These are phyloP conservation scores for Teunomyces funiuensis DNA, from an alignment of 805 yeast species.

Conservation along the genomic window DNA sequence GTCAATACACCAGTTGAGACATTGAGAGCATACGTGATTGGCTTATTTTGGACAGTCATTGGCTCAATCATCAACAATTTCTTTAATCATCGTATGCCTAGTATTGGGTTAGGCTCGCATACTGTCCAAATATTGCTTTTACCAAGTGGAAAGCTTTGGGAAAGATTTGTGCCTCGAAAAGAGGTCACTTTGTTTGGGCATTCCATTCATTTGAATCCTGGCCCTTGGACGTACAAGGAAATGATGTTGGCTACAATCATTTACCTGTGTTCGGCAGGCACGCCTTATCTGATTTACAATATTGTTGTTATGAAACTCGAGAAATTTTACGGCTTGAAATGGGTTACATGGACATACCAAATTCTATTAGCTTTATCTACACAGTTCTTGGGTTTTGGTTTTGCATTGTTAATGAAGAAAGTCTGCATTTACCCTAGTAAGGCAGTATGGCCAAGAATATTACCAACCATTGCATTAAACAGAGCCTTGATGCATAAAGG, in stretches of 20 bases:
- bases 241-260: constrained; percentile 47
- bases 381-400: constrained; percentile 64
- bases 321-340: constrained; percentile 40
- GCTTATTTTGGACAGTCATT: constrained; percentile 50
- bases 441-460: constrained; percentile 45
- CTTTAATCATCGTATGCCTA: constrained; percentile 55
- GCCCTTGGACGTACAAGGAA: constrained; percentile 45
- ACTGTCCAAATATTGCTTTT: constrained; percentile 40
- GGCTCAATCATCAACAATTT: constrained; percentile 58
- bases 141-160: constrained; percentile 44
- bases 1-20: constrained; percentile 50
- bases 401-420: constrained; percentile 63
- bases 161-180: constrained; percentile 25
- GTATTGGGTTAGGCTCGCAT: constrained; percentile 34
- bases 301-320: constrained; percentile 45
- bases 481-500: constrained; percentile 39
- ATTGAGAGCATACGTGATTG: constrained; percentile 54
- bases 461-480: constrained; percentile 44
- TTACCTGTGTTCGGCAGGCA: constrained; percentile 42
- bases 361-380: constrained; percentile 52
- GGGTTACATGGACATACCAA: constrained; percentile 54
- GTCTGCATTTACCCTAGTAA: constrained; percentile 47
- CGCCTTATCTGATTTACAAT: constrained; percentile 38
- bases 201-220: constrained; percentile 35
- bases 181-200: constrained; percentile 23